Conservation (phyloP, 305 asterid genomes). For the Ilex paraguariensis region DNA sequence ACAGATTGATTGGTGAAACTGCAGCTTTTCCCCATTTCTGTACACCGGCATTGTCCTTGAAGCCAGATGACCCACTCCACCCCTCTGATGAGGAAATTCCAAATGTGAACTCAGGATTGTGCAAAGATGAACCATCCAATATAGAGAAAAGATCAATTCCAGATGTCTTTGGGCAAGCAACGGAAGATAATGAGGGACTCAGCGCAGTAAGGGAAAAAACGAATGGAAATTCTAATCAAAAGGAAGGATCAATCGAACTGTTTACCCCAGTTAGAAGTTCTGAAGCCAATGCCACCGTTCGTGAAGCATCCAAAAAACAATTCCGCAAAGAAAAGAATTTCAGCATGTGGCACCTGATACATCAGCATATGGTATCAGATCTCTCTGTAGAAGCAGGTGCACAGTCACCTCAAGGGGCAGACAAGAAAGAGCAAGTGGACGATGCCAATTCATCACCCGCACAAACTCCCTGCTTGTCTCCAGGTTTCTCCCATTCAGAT, state of each 20-base stretch:
- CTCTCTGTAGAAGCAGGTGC: constrained; percentile 28
- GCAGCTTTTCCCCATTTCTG: not conserved
- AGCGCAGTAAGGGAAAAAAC: constrained; percentile 5
- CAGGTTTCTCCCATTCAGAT: constrained; percentile 27
- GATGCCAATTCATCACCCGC: constrained; percentile 17
- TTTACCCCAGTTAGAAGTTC: constrained; percentile 16
- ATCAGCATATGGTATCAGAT: constrained; percentile 60
- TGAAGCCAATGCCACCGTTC: constrained; percentile 9
- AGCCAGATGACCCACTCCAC: constrained; percentile 5
- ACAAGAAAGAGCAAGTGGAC: constrained; percentile 21
- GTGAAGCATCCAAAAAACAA: constrained; percentile 16
- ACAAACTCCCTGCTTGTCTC: constrained; percentile 11
- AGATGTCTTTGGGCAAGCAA: constrained; percentile 12
- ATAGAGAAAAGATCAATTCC: constrained; percentile 2
- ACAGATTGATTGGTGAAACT: constrained; percentile 6
- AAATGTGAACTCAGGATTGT: constrained; percentile 5
- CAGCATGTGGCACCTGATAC: constrained; percentile 87
- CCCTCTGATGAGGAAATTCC: constrained; percentile 1
- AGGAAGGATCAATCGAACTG: not conserved
- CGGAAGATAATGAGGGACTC: constrained; percentile 3
- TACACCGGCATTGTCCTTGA: constrained; percentile 1
- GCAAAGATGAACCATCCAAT: constrained; percentile 7
- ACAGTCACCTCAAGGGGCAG: constrained; percentile 17
- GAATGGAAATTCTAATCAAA: constrained; percentile 23
- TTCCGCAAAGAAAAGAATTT: constrained; percentile 48